Base-by-base conservation (phyloP, 73 alveolate genomes). In the Stentor roeselii region DNA sequence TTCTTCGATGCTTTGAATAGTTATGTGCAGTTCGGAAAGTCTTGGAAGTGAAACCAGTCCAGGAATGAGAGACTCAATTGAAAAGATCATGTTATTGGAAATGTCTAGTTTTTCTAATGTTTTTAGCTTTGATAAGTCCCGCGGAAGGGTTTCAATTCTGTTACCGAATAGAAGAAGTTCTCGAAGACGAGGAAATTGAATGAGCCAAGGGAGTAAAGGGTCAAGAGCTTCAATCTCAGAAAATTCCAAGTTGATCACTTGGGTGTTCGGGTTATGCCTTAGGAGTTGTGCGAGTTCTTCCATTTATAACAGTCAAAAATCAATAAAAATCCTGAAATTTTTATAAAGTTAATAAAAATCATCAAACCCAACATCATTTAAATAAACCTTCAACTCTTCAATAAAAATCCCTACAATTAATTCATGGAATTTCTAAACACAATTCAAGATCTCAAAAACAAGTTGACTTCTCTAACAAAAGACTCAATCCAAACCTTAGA, bases 81-180 rank as follows among this genome's bases (percentile, higher is more conserved):
- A 30, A 74, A 14, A 15, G 3, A 93, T 88, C 82, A 78, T 60
- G 77, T 93, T 93, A 40, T 94, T 94, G 60, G 93, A 88, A 32
- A 93, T 60, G 75, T 93, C 95, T 21, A 93, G 80, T 34, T 83
- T 83, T 32, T 89, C 95, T 3, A 93, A 60, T 3, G 50, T n/a
- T 39, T 75, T 67, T 31, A 93, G 77, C 27, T 59, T 27, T 39
- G 93, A 84, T 36, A 93, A 39, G 80, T 93, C 96, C 34, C 78
- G 84, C 14, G 98, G 98, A 3, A 93, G 82, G 42, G 75, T 21
- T 15, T 42, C 82, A 14, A 93, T 36, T 39, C 90, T 75, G 78
- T 93, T 93, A 59, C 95, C 98, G 42, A 86, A 83, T 3, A 93
- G 83, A 60, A 75, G 84, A 36, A 93, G 85, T 75, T 89, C 95